Evolutionary conservation across 2,329 filamentous ascomycete species (phyloP), one percentile per base, ranked within the genome.

Genomic region (Xylariomycetidae sp.): DNA sequence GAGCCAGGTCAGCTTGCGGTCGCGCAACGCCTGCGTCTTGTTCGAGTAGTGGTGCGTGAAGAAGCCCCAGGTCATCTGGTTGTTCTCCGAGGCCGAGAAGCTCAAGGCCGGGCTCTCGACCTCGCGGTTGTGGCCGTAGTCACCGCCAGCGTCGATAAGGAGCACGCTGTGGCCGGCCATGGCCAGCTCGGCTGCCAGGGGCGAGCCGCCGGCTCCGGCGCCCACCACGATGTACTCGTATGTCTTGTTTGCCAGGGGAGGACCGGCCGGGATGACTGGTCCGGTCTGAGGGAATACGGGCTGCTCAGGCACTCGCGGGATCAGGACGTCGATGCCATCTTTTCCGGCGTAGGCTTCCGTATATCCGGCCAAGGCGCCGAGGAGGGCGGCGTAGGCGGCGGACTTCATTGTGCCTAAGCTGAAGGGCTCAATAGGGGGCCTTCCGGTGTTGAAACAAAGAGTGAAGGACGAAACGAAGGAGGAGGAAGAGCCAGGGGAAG

Each of bases 181-280:
- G 16, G 76, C 76, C n/a, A 81, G 66, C 25, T 74, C 66, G 23
- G 72, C 70, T 13, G 76, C 74, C n/a, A 79, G 52, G 4, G 75
- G 74, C 18, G 68, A 72, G 29, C 76, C 76, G 18, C 76, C 75
- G 7, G 75, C 64, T 4, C 76, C 76, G 10, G 72, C 76, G n/a
- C 77, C 76, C 20, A 82, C 71, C 8, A 82, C 64, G 23, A 81
- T 63, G 57, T 79, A 82, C 39, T 81, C 76, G 48, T 81, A 81
- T 13, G 49, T 46, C 29, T 46, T 38, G 10, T 45, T 38, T 10
- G 32, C 13, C 2, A 38, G 37, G 10, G 44, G 42, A 31, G 36
- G 41, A 18, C 26, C 33, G 25, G 25, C 19, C 15, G 23, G 31
- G 29, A 35, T 7, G 3, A 36, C 29, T 25, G 43, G 35, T 17